A percentile compares a stretch with the other conserved stretches of the same genome.
Conservation (phyloP, 192 early-diverging fungal genomes). For the Backusella macrospora region DNA sequence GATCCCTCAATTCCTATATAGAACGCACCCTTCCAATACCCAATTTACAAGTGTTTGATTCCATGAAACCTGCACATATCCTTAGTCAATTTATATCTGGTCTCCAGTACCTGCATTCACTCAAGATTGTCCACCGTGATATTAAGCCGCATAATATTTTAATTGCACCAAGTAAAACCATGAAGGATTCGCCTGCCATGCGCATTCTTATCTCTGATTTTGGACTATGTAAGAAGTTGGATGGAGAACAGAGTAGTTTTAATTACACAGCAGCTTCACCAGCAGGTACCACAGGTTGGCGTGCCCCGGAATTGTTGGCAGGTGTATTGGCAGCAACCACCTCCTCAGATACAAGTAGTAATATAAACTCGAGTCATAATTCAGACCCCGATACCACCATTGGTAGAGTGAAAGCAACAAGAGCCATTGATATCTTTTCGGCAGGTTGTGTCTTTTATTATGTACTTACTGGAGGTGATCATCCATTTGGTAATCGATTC, state of each 20-base stretch:
- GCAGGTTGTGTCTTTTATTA: constrained; percentile 96
- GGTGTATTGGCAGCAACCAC: constrained; percentile 18
- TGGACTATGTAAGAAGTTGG: constrained; percentile 92
- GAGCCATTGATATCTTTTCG: constrained; percentile 94
- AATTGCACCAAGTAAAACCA: constrained; percentile 62
- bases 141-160: constrained; percentile 97
- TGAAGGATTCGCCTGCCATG: constrained; percentile 30
- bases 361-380: background rate
- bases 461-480: constrained; percentile 82
- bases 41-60: constrained; percentile 45
- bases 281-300: constrained; percentile 95
- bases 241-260: constrained; percentile 92
- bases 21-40: constrained; percentile 55
- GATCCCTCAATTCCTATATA: constrained; percentile 82
- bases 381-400: constrained; percentile 22
- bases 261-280: constrained; percentile 82
- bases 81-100: constrained; percentile 87
- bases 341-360: background rate
- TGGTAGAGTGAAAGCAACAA: constrained; percentile 63
- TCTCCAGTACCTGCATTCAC: constrained; percentile 84
- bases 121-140: constrained; percentile 97
- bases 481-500: constrained; percentile 94
- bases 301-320: constrained; percentile 85
- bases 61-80: constrained; percentile 64
- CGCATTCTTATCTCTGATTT: constrained; percentile 95